Base-by-base conservation (phyloP, 192 early-diverging fungal genomes). In the Coemansia sp. region DNA sequence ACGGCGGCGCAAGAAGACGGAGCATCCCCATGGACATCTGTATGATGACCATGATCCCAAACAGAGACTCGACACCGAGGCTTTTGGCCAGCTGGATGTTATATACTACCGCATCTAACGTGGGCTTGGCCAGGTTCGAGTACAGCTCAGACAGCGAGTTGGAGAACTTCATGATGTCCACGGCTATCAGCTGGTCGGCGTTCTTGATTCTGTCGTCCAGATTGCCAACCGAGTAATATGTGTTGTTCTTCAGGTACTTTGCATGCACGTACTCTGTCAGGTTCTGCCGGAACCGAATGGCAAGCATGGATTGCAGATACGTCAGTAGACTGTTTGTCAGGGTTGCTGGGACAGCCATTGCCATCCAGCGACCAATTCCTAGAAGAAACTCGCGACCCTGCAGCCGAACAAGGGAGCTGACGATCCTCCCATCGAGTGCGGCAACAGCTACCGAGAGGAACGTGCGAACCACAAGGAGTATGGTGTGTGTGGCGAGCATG, bases 111-210 rank as follows among this genome's bases (percentile, higher is more conserved):
- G 91, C 90, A 82, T 99, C 98, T 21, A 99, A 84, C 18, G 94
- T 87, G 9, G 98, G 98, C 69, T 99, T 99, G 48, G 94, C 94
- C 62, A 96, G 84, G 73, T 98, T 97, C 37, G 91, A 93, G 83
- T 98, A 99, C 36, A 99, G 85, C 58, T 89, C 90, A 12, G 94
- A 86, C 16, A 94, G 80, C 18, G 93, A 92, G 49, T 89, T 86
- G 64, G 93, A 93, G 81, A 99, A 99, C 73, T 93, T 95, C 76
- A 84, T 87, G 55, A 95, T 88, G 73, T 99, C 97, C 32, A 94
- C 91, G 4, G 95, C 91, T 47, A 95, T 90, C 46, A 85, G 65
- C 89, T 97, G 95, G 77, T 95, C 93, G 13, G 92, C 91, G 71
- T 94, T 94, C 72, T 90, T 88, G 72, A 97, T 91, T 43, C 96